Base-by-base conservation (phyloP, 2,329 filamentous ascomycete genomes). In the Cladosporium sp. region DNA sequence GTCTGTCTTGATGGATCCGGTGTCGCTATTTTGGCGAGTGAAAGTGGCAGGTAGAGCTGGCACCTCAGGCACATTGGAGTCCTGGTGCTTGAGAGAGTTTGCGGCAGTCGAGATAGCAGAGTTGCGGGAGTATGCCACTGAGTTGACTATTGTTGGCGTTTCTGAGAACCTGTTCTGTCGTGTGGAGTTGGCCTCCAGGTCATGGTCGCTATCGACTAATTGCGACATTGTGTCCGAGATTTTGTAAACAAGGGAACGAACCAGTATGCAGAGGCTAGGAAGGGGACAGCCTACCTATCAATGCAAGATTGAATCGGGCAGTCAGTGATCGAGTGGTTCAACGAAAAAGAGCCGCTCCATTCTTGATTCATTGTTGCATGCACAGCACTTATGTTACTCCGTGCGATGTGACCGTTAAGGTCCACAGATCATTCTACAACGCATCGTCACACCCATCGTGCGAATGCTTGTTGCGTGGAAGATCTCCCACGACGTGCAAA, bases 141-240 rank as follows among this genome's bases (percentile, higher is more conserved):
- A 56, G 19, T 56, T 56, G 52, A 56, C 52, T 30, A 49, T 37
- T 25, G 52, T 56, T 6, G 52, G 52, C 5, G 52, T 56, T 49
- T 56, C 52, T 6, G 52, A 56, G 19, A 47, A 12, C 14, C 52
- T 42, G 30, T 55, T 55, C 19, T 11, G 3, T 3, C 30, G 25
- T 9, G 20, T n/a, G 5, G 19, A 8, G 30, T 49, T 56, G 42
- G 52, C 42, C 15, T 56, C 52, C 34, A 49, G 22, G n/a, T 45
- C 42, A 19, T 37, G 52, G 3, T 56, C 30, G 30, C 4, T 7
- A 14, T 47, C 42, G 6, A 28, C n/a, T 9, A 5, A 19, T 14
- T 30, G 52, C 17, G 30, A 28, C 42, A 49, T 49, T 8, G 11
- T 20, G n/a, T n/a, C 51, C 51, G 34, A 43, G 39, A 6, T 3